Evolutionary conservation across 495 filamentous ascomycete genomes (phyloP).

Genomic region (Bathelium albidoporum): DNA sequence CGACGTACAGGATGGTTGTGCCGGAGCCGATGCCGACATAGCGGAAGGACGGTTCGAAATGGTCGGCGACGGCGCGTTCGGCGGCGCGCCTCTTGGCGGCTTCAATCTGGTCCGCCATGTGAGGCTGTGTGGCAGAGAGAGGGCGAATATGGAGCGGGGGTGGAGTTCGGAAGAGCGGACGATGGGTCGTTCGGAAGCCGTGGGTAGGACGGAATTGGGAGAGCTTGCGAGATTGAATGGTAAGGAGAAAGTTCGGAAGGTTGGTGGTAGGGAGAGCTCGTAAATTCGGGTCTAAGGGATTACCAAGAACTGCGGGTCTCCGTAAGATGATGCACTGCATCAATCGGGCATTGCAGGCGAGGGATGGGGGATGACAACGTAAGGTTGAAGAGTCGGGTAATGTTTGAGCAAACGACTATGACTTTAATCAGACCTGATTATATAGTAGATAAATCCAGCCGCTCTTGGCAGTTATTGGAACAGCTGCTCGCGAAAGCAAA

Average conservation of each 20-base stretch:
- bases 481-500: too few species aligned
- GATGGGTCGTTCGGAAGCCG: background rate
- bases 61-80: slow-evolving; percentile 67
- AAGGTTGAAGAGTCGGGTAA: too few species aligned
- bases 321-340: background rate
- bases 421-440: too few species aligned
- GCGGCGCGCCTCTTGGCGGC: slow-evolving; percentile 77
- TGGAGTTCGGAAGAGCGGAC: background rate
- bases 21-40: slow-evolving; percentile 91
- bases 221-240: background rate
- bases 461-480: too few species aligned
- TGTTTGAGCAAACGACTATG: too few species aligned
- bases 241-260: background rate
- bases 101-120: slow-evolving; percentile 44
- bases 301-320: background rate
- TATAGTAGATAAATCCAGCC: too few species aligned
- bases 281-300: background rate
- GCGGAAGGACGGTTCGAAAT: slow-evolving; percentile 61
- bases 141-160: background rate
- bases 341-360: background rate
- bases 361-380: too few species aligned
- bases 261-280: background rate
- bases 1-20: slow-evolving; percentile 88
- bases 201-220: background rate
- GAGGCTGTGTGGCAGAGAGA: background rate